Evolutionary conservation across 2,329 filamentous ascomycete species (phyloP).

Genomic region (Passalora sequoiae): DNA sequence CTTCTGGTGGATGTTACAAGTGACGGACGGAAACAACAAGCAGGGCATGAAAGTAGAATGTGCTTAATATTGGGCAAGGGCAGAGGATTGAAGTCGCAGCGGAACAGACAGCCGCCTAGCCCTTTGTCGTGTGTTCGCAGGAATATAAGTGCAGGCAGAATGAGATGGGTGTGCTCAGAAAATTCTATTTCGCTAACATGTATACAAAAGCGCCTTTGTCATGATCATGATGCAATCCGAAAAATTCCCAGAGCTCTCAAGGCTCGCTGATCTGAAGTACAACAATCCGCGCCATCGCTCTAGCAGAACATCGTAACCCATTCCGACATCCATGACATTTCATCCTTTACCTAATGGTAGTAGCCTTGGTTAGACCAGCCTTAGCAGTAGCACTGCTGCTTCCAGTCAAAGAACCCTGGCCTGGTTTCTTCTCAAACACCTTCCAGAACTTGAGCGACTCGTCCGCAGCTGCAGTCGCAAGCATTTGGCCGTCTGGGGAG

Average conservation of each 20-base stretch:
- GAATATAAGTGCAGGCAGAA: background rate
- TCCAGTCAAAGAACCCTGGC: slow-evolving; percentile 58
- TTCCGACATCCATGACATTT: too few species aligned
- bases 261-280: slow-evolving; percentile 6
- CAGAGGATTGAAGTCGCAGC: too few species aligned
- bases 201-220: background rate
- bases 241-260: background rate
- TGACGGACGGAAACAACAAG: too few species aligned
- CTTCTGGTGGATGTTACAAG: too few species aligned
- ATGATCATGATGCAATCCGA: background rate
- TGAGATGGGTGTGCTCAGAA: background rate
- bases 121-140: too few species aligned
- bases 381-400: slow-evolving; percentile 69
- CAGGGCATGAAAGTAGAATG: too few species aligned
- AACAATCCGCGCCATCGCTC: slow-evolving; percentile 1
- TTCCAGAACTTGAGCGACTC: slow-evolving; percentile 99
- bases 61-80: too few species aligned
- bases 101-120: too few species aligned
- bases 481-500: slow-evolving; percentile 95
- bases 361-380: slow-evolving; percentile 81
- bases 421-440: slow-evolving; percentile 97
- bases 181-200: background rate
- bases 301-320: too few species aligned
- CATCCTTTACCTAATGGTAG: slow-evolving; percentile 60
- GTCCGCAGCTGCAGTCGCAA: slow-evolving; percentile 91